phyloP scores from a whole-genome alignment of 2,329 filamentous ascomycete genomes.

The Berkeleyomyces basicola region DNA sequence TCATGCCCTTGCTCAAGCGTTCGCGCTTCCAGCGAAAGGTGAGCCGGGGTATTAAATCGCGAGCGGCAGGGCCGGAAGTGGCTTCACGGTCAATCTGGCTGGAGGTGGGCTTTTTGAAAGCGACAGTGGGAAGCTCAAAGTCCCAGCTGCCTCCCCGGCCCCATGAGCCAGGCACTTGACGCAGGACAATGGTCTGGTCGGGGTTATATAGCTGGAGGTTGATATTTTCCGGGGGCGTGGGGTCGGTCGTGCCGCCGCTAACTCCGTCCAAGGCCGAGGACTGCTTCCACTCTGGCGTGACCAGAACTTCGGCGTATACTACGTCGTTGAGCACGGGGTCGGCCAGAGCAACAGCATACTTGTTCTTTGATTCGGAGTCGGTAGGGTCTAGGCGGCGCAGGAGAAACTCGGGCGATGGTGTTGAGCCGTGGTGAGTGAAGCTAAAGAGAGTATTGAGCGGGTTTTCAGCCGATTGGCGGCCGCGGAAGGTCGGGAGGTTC shows the following conservation, averaged over 20 bases:
- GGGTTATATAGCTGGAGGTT: constrained; percentile 86
- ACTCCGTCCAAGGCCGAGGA: constrained; percentile 5
- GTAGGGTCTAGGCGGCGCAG: constrained; percentile 59
- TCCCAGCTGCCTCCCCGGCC: constrained; percentile 70
- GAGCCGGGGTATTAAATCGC: constrained; percentile 51
- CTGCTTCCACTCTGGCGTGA: constrained; percentile 73
- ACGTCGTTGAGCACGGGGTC: constrained; percentile 69
- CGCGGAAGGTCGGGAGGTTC: constrained; percentile 63
- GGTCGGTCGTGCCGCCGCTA: background rate
- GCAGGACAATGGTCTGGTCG: constrained; percentile 62
- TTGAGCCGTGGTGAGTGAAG: constrained; percentile 57
- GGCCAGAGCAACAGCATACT: constrained; percentile 72
- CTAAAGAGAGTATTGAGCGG: constrained; percentile 40
- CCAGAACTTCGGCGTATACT: constrained; percentile 71
- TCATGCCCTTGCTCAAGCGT: constrained; percentile 64
- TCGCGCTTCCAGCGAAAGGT: constrained; percentile 84
- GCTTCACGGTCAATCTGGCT: constrained; percentile 53
- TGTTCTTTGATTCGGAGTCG: constrained; percentile 54
- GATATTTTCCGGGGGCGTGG: constrained; percentile 49
- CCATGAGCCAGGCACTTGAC: constrained; percentile 59
- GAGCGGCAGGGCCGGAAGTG: constrained; percentile 25
- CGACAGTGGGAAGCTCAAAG: constrained; percentile 77
- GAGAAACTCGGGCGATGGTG: constrained; percentile 65
- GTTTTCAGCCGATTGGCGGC: constrained; percentile 35
- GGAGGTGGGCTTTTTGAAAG: constrained; percentile 63